Evolutionary conservation across 352 stramenopile genomes (phyloP).

Genomic region (Globisporangium paddicum): DNA sequence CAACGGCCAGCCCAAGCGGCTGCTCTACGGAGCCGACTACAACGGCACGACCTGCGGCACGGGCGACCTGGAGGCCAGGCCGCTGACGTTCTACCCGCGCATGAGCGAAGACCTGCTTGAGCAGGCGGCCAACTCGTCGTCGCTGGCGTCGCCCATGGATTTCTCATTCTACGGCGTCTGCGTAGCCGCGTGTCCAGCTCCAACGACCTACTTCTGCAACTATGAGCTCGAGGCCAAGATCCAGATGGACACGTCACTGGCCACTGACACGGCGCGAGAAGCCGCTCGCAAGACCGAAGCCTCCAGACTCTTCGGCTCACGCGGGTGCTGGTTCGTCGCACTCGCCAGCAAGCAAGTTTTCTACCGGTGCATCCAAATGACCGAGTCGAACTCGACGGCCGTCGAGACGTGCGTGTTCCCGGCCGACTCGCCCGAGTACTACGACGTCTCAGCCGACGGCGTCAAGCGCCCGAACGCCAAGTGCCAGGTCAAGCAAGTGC

Average conservation of each 20-base stretch:
- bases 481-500: slow-evolving; percentile 71
- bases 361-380: slow-evolving; percentile 78
- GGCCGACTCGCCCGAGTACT: slow-evolving; percentile 61
- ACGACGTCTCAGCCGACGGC: slow-evolving; percentile 39
- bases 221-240: slow-evolving; percentile 65
- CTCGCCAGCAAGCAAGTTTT: slow-evolving; percentile 62
- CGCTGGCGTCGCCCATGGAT: slow-evolving; percentile 31
- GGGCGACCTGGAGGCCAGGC: slow-evolving; percentile 16
- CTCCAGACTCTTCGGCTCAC: slow-evolving; percentile 26
- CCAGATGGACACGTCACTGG: slow-evolving; percentile 27
- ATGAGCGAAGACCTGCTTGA: slow-evolving; percentile 74
- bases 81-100: slow-evolving; percentile 70
- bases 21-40: slow-evolving; percentile 72
- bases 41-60: slow-evolving; percentile 74
- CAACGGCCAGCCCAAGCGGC: slow-evolving; percentile 57
- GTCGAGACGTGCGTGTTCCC: slow-evolving; percentile 70
- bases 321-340: slow-evolving; percentile 63
- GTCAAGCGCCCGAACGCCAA: slow-evolving; percentile 49
- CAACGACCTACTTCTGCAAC: slow-evolving; percentile 63
- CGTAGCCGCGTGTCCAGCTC: slow-evolving; percentile 42
- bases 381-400: slow-evolving; percentile 49
- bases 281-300: slow-evolving; percentile 39
- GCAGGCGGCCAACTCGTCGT: slow-evolving; percentile 39
- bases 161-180: slow-evolving; percentile 74
- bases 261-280: slow-evolving; percentile 36